Conservation (phyloP, 1,284 basidiomycete species). For the Leccinum variabile region DNA sequence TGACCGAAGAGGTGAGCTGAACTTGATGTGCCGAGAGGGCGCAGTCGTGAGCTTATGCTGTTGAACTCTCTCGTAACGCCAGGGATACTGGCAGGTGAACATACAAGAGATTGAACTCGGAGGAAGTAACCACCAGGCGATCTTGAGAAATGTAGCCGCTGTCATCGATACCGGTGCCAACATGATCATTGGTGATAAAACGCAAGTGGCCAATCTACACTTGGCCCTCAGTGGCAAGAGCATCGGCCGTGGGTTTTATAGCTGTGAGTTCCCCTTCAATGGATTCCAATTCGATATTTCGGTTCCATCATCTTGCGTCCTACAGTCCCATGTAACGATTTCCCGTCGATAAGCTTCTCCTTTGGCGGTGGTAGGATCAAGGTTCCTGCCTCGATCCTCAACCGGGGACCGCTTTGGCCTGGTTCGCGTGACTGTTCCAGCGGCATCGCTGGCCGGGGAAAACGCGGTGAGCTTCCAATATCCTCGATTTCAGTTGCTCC, state of each 20-base stretch:
- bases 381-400: not conserved
- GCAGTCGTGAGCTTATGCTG: not conserved
- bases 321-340: not conserved
- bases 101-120: not conserved
- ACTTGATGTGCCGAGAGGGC: not conserved
- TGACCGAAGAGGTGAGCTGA: not conserved
- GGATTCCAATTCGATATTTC: not conserved
- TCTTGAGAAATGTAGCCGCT: not conserved
- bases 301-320: not conserved
- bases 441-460: not conserved
- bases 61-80: not conserved
- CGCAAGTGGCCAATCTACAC: no score
- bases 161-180: not conserved
- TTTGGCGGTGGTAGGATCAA: not conserved
- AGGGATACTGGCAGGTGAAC: not conserved
- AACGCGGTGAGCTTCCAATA: not conserved
- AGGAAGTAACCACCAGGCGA: not conserved
- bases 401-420: not conserved
- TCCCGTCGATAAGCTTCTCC: not conserved
- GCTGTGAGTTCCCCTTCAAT: not conserved
- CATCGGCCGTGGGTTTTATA: not conserved
- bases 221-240: not conserved
- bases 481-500: not conserved
- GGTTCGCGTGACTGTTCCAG: not conserved
- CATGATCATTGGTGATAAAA: not conserved